Base-by-base conservation (phyloP, 148 eudicot species). In the Rhododendron henanense region DNA sequence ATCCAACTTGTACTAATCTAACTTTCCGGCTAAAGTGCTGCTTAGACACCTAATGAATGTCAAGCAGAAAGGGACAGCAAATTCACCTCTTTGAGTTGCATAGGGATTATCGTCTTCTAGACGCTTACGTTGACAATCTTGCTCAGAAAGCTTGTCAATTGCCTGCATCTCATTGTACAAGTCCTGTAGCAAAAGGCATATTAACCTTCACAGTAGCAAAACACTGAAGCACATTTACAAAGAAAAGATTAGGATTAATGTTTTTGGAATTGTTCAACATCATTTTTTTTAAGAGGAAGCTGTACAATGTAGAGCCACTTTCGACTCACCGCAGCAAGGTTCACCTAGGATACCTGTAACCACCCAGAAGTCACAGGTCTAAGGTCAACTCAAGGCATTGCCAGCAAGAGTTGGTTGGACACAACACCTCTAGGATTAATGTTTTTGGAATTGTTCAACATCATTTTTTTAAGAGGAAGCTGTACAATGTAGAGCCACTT, bases 111-210 rank as follows among this genome's bases (percentile, higher is more conserved):
- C 69, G 25, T 84, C 92, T 81, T 89, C 94, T 44, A 61, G 89
- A 77, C 87, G 86, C 85, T 88, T 93, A 10, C 59, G 88, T 25
- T 85, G 91, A 78, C 89, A 85, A 59, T 93, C 94, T 88, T 91
- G 91, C 81, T 93, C 92, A 41, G 90, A 79, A 48, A 81, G 35
- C 85, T 78, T 89, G 83, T 92, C 94, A 88, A 93, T 85, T 79
- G 87, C 84, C 82, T 91, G 87, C 87, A 91, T 79, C 86, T 88
- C 94, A 10, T 90, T 93, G 81, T 94, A 94, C 84, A 94, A 82
- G 23, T 94, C 96, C 96, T 94, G 90, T 57, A 78, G 71, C 2
- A 55, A 85, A 86, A 9, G 47, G 51, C 31, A 6, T 2, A 51
- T 55, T 76, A 83, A 53, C 74, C 57, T 82, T 75, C n/a, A 55